Percentiles rank a stretch among this genome's conserved stretches.
Conservation (phyloP, 305 asterid genomes). For the Fraxinus sp. region DNA sequence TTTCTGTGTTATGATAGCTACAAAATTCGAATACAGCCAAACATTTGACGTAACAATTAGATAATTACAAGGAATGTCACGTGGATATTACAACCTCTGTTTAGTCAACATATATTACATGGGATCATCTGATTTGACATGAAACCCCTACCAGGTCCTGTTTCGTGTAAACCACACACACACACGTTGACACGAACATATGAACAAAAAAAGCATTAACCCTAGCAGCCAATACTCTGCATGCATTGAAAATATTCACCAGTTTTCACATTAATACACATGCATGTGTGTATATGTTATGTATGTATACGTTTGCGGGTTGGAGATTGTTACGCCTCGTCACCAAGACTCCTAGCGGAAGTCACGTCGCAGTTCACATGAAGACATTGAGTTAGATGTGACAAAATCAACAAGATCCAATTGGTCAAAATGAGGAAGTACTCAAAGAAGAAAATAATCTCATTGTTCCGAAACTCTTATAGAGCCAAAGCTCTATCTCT, state of each 20-base stretch:
- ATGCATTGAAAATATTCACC: background rate
- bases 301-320: background rate
- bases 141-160: background rate
- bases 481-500: background rate
- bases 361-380: background rate
- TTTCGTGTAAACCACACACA: background rate
- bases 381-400: background rate
- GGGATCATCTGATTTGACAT: constrained; percentile 11
- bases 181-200: background rate
- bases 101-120: background rate
- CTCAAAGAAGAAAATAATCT: background rate
- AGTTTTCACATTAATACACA: background rate
- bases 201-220: background rate
- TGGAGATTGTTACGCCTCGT: background rate
- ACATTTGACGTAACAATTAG: background rate
- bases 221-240: constrained; percentile 1
- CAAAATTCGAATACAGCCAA: background rate
- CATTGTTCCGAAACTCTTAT: background rate
- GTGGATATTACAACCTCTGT: background rate
- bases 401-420: background rate
- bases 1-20: background rate
- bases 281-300: background rate
- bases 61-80: background rate
- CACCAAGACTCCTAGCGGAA: background rate
- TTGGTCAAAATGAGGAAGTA: no score